Conservation (phyloP, 2,329 filamentous ascomycete genomes). For the Botrytis tulipae region DNA sequence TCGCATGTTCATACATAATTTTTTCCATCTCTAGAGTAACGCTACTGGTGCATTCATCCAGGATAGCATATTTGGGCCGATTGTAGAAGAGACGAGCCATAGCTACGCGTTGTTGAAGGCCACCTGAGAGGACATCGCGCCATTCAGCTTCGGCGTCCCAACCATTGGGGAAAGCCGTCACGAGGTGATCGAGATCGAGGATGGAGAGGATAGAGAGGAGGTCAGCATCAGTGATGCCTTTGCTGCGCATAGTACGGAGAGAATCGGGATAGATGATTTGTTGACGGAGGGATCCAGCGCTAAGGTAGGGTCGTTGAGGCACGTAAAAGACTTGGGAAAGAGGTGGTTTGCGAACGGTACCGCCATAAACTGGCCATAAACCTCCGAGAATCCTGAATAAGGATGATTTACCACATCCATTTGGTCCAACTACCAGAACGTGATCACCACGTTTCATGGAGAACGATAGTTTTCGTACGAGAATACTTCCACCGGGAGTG, state of each 20-base stretch:
- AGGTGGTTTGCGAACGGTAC: constrained; percentile 85
- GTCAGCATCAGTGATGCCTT: constrained; percentile 78
- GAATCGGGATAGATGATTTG: constrained; percentile 97
- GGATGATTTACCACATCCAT: constrained; percentile 94
- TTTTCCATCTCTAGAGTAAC: constrained; percentile 95
- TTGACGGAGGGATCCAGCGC: constrained; percentile 85
- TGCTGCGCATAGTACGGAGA: constrained; percentile 80
- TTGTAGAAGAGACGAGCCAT: constrained; percentile 97
- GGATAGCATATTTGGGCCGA: constrained; percentile 84
- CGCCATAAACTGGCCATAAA: constrained; percentile 96
- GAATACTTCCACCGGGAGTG: constrained; percentile 91
- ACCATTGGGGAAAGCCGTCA: constrained; percentile 71
- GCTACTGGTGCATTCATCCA: constrained; percentile 93
- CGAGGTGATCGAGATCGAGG: constrained; percentile 79
- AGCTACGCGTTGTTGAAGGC: constrained; percentile 91
- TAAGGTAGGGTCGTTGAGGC: constrained; percentile 91
- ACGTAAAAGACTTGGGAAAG: constrained; percentile 98
- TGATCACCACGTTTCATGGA: constrained; percentile 83
- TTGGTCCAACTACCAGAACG: constrained; percentile 86
- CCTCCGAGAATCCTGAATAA: constrained; percentile 95
- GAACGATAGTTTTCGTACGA: constrained; percentile 84
- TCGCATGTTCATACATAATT: constrained; percentile 96
- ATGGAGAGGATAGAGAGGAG: constrained; percentile 72
- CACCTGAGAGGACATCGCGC: constrained; percentile 89
- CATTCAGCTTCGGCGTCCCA: constrained; percentile 97